phyloP scores from a whole-genome alignment of 805 yeast genomes.

The Saturnispora dispora region DNA sequence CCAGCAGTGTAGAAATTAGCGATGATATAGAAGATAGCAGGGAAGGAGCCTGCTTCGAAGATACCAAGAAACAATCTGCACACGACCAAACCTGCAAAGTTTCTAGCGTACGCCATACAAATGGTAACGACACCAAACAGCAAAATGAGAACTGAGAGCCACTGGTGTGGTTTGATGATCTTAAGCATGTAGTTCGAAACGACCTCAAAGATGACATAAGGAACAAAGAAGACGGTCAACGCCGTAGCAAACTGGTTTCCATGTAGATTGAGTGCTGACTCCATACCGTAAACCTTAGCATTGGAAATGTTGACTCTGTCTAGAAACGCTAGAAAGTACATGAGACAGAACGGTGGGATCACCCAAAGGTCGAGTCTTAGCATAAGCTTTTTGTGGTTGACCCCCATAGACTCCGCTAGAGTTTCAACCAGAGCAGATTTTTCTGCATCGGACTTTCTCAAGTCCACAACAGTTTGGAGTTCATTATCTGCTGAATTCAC shows the following conservation, averaged over 20 bases:
- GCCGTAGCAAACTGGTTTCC: conserved; percentile 58
- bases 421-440: conserved; percentile 19
- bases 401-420: conserved; percentile 36
- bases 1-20: conserved; percentile 54
- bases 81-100: conserved; percentile 49
- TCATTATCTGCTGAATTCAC: not conserved
- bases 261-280: conserved; percentile 40
- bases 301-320: conserved; percentile 80
- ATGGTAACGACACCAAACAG: conserved; percentile 53
- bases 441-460: conserved; percentile 4
- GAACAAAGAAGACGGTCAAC: conserved; percentile 62
- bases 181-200: conserved; percentile 56
- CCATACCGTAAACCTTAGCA: conserved; percentile 66
- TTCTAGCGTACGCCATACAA: conserved; percentile 55
- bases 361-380: conserved; percentile 60
- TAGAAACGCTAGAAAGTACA: conserved; percentile 67
- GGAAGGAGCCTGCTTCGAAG: conserved; percentile 65
- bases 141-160: conserved; percentile 52
- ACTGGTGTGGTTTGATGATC: conserved; percentile 50
- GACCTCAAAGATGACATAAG: conserved; percentile 58
- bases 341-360: conserved; percentile 65
- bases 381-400: conserved; percentile 50
- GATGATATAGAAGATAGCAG: conserved; percentile 63
- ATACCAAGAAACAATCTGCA: conserved; percentile 60
- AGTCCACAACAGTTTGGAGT: not conserved